Evolutionary conservation across 2,329 filamentous ascomycete genomes (phyloP), one percentile per base, ranked within the genome.

Genomic region (Fusarium avenaceum): DNA sequence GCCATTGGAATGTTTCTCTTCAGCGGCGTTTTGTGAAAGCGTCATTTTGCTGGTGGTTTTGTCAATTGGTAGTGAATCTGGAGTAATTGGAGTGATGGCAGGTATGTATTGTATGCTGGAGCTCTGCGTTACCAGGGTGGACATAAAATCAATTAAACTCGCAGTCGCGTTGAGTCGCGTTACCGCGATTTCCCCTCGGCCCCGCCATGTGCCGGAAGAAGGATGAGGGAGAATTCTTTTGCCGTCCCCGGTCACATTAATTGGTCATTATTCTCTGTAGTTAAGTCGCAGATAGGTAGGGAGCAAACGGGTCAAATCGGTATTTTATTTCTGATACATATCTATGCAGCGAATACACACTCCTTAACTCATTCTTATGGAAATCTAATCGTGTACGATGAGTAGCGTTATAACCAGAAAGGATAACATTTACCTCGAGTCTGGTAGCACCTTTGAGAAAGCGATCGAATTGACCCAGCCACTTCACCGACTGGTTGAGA

Each of bases 111-210:
- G 28, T 32, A 44, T 40, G 26, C 39, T 32, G 20, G 32, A 59
- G n/a, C n/a, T 54, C 50, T 15, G 28, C 32, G 17, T 33, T 15
- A 17, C 14, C 30, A 8, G 17, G 35, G 35, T 38, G 24, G 39
- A 26, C 38, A 49, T 49, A 38, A 17, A 69, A 58, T 67, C 66
- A 70, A 70, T 70, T 69, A 67, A 69, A 63, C 61, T 35, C 26
- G 26, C 26, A 24, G 47, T 53, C 62, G 57, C 62, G 66, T 59
- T 45, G 22, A 11, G 42, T 58, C 66, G 43, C 65, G 65, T 53
- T 26, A 24, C 22, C 65, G 56, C 56, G 55, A 49, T n/a, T 40
- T 33, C 47, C 53, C 47, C 35, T n/a, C 42, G 20, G 49, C 54
- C 59, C 65, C 53, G 40, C 65, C 43, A 48, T 39, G 33, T 26